A percentile compares a stretch with the other conserved stretches of the same genome.
These are phyloP conservation scores for Blastomyces gilchristii DNA, from an alignment of 2,329 filamentous ascomycete species.

Conservation along the genomic window DNA sequence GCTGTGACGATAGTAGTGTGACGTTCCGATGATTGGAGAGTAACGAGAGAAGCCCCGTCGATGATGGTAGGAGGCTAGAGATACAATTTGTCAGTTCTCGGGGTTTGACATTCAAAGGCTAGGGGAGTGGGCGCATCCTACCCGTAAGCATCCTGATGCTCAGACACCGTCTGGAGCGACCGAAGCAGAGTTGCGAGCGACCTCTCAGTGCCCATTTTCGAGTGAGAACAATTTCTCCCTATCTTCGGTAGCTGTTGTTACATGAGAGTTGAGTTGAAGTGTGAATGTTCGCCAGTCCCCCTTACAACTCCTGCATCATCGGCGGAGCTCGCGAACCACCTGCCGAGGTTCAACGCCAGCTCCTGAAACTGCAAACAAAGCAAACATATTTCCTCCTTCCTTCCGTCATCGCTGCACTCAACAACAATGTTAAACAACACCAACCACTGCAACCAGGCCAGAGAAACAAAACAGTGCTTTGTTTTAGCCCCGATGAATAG, in stretches of 20 bases:
- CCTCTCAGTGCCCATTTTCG: slow-evolving; percentile 48
- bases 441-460: no score
- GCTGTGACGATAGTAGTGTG: slow-evolving; percentile 49
- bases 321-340: neutral
- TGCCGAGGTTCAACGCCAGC: neutral
- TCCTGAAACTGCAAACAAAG: neutral
- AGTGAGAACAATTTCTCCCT: neutral
- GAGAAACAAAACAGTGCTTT: neutral
- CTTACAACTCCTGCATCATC: no score
- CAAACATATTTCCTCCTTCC: neutral
- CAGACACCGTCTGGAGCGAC: slow-evolving; percentile 49
- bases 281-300: no score
- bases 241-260: slow-evolving; percentile 6
- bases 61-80: slow-evolving; percentile 43
- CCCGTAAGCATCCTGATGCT: slow-evolving; percentile 51
- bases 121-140: slow-evolving; percentile 26
- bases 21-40: slow-evolving; percentile 54
- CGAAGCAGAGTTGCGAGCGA: slow-evolving; percentile 50
- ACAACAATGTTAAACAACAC: no score
- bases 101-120: slow-evolving; percentile 16
- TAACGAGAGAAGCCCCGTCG: slow-evolving; percentile 37
- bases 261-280: slow-evolving; percentile 8
- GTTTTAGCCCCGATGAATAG: neutral
- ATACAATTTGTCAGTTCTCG: slow-evolving; percentile 15
- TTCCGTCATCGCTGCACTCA: neutral